A percentile compares a stretch with the other conserved stretches of the same genome.
phyloP scores from a whole-genome alignment of 2,329 filamentous ascomycete genomes.

The Alternaria conjuncta region DNA sequence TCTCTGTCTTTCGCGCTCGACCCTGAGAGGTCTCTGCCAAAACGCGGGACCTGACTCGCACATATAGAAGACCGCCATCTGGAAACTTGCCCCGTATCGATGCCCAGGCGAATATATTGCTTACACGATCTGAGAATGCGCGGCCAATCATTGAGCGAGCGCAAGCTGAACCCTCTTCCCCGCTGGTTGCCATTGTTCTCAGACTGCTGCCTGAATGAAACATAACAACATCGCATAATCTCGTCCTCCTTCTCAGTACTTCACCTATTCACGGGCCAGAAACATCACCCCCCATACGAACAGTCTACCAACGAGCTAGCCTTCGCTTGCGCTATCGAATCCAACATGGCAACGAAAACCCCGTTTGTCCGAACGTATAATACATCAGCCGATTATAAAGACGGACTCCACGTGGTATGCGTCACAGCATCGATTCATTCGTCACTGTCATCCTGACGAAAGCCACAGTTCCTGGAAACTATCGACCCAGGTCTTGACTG shows the following conservation, averaged over 20 bases:
- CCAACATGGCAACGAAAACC: constrained; percentile 5
- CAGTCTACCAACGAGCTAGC: too few relatives aligned
- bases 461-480: constrained; percentile 32
- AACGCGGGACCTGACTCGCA: not conserved
- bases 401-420: constrained; percentile 26
- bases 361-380: constrained; percentile 29
- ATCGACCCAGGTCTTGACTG: constrained; percentile 28
- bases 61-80: not conserved
- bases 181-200: not conserved
- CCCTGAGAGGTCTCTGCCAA: too few relatives aligned
- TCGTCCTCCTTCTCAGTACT: too few relatives aligned
- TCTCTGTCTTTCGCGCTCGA: too few relatives aligned
- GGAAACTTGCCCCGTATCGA: not conserved
- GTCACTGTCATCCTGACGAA: not conserved
- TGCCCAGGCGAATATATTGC: not conserved
- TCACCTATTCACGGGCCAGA: too few relatives aligned
- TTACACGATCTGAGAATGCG: not conserved
- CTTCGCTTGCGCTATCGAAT: not conserved
- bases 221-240: not conserved
- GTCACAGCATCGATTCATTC: not conserved
- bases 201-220: not conserved
- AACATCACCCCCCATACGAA: too few relatives aligned
- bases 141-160: not conserved
- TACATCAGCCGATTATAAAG: constrained; percentile 19
- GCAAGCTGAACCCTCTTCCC: not conserved